Evolutionary conservation across 129 eudicot species (phyloP).

Genomic region (Kitagawia praeruptora): DNA sequence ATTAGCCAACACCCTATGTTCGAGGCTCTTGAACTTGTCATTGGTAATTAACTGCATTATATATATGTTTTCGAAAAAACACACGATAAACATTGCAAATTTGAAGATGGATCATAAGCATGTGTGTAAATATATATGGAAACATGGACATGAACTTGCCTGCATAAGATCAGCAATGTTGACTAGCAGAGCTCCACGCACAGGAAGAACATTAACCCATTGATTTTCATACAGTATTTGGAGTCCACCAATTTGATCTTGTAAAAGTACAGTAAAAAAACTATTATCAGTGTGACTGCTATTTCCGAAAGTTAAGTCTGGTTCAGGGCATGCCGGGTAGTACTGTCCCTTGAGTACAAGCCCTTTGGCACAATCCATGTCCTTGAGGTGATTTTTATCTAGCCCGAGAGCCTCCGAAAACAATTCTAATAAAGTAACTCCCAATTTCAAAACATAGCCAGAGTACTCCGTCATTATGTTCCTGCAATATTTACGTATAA

Average conservation of each 20-base stretch:
- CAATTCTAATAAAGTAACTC: slow-evolving; percentile 14
- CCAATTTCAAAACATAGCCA: neutral
- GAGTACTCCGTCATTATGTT: neutral
- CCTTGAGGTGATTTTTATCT: slow-evolving; percentile 13
- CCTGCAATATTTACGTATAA: neutral
- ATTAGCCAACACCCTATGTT: neutral
- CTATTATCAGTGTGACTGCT: slow-evolving; percentile 26
- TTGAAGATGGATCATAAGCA: no score
- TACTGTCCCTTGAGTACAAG: slow-evolving; percentile 11
- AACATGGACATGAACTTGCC: neutral
- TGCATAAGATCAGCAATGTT: slow-evolving; percentile 37
- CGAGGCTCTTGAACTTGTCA: neutral
- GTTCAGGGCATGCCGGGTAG: slow-evolving; percentile 35
- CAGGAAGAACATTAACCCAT: slow-evolving; percentile 30
- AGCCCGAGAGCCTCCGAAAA: slow-evolving; percentile 32
- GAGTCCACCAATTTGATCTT: slow-evolving; percentile 31
- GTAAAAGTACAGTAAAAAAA: slow-evolving; percentile 36
- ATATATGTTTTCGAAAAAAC: no score
- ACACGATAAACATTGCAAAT: no score
- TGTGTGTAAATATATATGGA: no score
- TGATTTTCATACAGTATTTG: slow-evolving; percentile 25
- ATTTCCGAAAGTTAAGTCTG: slow-evolving; percentile 28
- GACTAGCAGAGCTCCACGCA: slow-evolving; percentile 30
- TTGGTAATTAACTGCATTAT: no score
- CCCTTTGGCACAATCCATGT: slow-evolving; percentile 18